Base-by-base conservation (phyloP, 176 grass and related monocot species). In the Secale cereale region DNA sequence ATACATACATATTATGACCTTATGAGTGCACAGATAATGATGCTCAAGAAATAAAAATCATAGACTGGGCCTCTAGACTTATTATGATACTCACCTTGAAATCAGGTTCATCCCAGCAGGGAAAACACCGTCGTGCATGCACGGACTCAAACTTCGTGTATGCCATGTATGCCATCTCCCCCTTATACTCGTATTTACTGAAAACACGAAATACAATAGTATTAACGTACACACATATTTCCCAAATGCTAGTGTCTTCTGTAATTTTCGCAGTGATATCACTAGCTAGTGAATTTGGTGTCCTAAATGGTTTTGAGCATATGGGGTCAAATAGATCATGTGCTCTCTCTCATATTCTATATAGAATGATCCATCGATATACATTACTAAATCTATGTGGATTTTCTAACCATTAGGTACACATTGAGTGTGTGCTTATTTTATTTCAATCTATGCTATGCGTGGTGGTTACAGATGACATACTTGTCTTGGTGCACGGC, bases 31-130 rank as follows among this genome's bases (percentile, higher is more conserved):
- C 1, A 1, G 8, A 39, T 39, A 39, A 39, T 39, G 36, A 9
- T 39, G 36, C 36, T 39, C 36, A 39, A 39, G 36, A 9, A 39
- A 39, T 39, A 39, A 39, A 39, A 39, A 39, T 39, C 36, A 39
- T 39, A 39, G 8, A 39, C 36, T 39, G 1, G 36, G 36, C 36
- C 36, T 39, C 36, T 39, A 39, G 36, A 39, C 4, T 6, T 5
- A 16, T 3, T 30, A 7, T 65, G 62, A 60, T 60, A 60, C 10
- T 60, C 28, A 79, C 80, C 94, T 97, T 97, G 84, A 84, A 94
- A 45, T 82, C 82, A 46, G 94, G 91, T 39, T 97, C 94, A 87
- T 97, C 94, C 94, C 94, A 97, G 26, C 89, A 91, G 26, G 94
- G 94, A 78, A 97, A 97, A 66, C 94, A 97, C 3, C 87, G 79